Evolutionary conservation across 345 rosid species (phyloP).

Genomic region (Leavenworthia alabamica): DNA sequence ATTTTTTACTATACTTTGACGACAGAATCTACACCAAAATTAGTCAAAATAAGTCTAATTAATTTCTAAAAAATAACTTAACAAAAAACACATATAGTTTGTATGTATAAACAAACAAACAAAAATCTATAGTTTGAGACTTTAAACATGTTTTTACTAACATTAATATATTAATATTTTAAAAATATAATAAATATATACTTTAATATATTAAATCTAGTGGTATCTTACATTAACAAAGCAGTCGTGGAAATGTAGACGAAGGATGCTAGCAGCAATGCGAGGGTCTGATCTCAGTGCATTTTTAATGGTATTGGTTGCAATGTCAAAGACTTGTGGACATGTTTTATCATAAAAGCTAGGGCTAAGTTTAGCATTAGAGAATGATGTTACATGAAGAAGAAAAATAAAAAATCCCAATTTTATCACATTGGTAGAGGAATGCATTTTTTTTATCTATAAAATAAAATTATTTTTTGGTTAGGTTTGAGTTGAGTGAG

Average conservation of each 20-base stretch:
- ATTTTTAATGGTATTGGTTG: constrained; percentile 20
- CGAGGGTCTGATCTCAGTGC: constrained; percentile 18
- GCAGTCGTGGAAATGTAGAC: constrained; percentile 30
- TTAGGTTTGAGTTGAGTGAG: not conserved
- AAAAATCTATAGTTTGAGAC: too few species aligned
- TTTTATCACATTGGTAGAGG: not conserved
- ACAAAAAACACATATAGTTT: not conserved
- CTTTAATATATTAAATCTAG: too few species aligned
- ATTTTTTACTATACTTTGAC: too few species aligned
- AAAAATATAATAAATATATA: too few species aligned
- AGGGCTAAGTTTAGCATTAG: constrained; percentile 31
- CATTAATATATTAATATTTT: too few species aligned
- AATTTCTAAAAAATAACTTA: not conserved
- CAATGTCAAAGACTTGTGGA: constrained; percentile 47
- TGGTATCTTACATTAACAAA: constrained; percentile 30
- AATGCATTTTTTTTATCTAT: constrained; percentile 12
- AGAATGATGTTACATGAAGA: constrained; percentile 7
- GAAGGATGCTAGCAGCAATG: constrained; percentile 30
- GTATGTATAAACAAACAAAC: too few species aligned
- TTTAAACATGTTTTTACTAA: too few species aligned
- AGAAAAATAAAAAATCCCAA: constrained; percentile 7
- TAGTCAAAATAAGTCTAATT: not conserved
- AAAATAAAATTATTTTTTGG: not conserved
- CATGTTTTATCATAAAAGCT: constrained; percentile 43
- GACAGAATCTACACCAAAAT: not conserved